Evolutionary conservation across 257 asterid genomes (phyloP).

Genomic region (Solanum microdontum): DNA sequence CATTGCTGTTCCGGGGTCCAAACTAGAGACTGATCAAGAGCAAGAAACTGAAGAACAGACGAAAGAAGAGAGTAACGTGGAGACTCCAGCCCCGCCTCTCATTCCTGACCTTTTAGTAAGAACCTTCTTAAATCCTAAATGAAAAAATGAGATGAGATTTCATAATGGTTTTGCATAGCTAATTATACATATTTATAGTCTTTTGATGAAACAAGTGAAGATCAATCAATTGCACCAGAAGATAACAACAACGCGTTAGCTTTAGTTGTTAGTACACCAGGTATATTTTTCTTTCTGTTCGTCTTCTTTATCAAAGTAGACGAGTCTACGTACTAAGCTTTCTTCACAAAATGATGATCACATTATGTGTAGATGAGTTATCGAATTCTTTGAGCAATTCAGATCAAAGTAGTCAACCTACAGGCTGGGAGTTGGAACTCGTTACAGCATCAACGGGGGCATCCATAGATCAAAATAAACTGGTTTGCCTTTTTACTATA

Average conservation of each 20-base stretch:
- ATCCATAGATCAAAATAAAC: slow-evolving; percentile 13
- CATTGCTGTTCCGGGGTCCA: slow-evolving; percentile 15
- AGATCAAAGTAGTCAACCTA: slow-evolving; percentile 21
- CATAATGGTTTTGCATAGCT: background rate
- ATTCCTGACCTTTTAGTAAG: slow-evolving; percentile 60
- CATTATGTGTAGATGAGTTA: slow-evolving; percentile 8
- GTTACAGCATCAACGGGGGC: slow-evolving; percentile 18
- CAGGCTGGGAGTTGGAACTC: slow-evolving; percentile 64
- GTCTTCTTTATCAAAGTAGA: background rate
- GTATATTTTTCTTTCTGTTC: slow-evolving; percentile 12
- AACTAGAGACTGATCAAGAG: slow-evolving; percentile 19
- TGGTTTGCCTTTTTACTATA: slow-evolving; percentile 10
- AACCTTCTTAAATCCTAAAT: background rate
- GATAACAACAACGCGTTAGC: slow-evolving; percentile 7
- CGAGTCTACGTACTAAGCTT: background rate
- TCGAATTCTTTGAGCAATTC: slow-evolving; percentile 10
- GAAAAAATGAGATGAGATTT: background rate
- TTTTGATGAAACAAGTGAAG: slow-evolving; percentile 44
- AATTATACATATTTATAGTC: slow-evolving; percentile 23
- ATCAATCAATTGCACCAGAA: slow-evolving; percentile 17
- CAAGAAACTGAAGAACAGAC: slow-evolving; percentile 6
- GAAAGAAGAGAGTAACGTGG: slow-evolving; percentile 9
- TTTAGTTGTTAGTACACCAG: slow-evolving; percentile 20
- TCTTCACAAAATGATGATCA: background rate
- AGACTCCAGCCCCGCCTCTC: slow-evolving; percentile 20